Conservation (phyloP, 768 basidiomycete genomes). For the Leccinellum luteum region DNA sequence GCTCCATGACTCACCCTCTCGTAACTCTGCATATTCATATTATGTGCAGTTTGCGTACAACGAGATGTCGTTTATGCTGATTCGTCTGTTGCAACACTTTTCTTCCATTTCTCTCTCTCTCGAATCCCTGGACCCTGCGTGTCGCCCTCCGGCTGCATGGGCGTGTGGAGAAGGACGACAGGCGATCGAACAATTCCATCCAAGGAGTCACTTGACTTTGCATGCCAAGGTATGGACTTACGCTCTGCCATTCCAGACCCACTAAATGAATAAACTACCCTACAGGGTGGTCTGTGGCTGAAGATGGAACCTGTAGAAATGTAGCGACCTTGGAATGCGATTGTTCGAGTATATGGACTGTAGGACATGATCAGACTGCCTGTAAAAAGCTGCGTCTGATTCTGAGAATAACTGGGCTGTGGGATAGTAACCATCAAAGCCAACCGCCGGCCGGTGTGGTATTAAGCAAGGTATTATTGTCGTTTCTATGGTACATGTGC, state of each 20-base stretch:
- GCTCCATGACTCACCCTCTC: neutral
- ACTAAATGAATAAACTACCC: neutral
- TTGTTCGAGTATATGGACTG: too few species aligned
- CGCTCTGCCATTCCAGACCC: neutral
- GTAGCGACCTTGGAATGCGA: neutral
- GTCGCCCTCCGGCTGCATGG: slow-evolving; percentile 30
- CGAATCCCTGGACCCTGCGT: slow-evolving; percentile 29
- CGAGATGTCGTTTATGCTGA: slow-evolving; percentile 34
- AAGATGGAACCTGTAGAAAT: slow-evolving; percentile 35
- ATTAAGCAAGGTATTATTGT: neutral
- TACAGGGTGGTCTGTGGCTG: slow-evolving; percentile 47
- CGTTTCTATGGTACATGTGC: neutral
- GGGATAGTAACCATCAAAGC: neutral
- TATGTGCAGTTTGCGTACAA: slow-evolving; percentile 33
- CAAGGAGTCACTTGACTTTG: slow-evolving; percentile 31
- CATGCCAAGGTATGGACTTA: slow-evolving; percentile 35
- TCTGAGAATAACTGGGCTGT: neutral
- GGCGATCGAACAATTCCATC: slow-evolving; percentile 25
- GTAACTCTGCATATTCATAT: neutral
- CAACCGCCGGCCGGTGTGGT: neutral
- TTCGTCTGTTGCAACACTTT: slow-evolving; percentile 30
- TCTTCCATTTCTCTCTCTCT: slow-evolving; percentile 19
- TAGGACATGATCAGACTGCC: neutral
- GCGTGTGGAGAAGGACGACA: slow-evolving; percentile 23
- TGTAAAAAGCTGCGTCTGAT: neutral